phyloP scores from a whole-genome alignment of 176 grass and related monocot species.

The Elaeis guineensis region DNA sequence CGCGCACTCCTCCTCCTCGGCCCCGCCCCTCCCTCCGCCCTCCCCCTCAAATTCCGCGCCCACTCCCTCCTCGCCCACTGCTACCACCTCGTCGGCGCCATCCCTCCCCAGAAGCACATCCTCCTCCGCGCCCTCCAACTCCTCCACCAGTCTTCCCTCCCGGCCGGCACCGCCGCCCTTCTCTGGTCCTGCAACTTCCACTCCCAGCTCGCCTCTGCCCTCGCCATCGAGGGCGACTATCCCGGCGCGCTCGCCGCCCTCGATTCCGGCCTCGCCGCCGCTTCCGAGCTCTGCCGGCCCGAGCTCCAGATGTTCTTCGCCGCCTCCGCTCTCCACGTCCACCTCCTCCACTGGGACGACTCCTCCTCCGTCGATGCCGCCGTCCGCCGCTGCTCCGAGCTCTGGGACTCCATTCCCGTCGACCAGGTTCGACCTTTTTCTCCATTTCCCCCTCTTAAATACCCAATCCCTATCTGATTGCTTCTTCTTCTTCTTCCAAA shows the following conservation, averaged over 20 bases:
- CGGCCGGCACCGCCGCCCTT: conserved; percentile 14
- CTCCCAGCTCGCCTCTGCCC: conserved; percentile 70
- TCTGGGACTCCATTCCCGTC: conserved; percentile 56
- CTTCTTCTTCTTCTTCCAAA: conserved; percentile 19
- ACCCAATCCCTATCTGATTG: neutral
- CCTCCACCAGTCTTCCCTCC: conserved; percentile 23
- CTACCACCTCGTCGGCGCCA: conserved; percentile 54
- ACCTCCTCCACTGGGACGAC: conserved; percentile 82
- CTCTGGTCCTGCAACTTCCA: conserved; percentile 85
- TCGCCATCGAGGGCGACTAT: conserved; percentile 60
- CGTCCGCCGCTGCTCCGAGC: conserved; percentile 24
- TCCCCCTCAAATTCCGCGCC: conserved; percentile 63
- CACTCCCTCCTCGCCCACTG: conserved; percentile 64
- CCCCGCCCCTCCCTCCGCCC: conserved; percentile 52
- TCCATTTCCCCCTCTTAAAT: neutral
- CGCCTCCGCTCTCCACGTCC: conserved; percentile 61
- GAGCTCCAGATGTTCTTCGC: conserved; percentile 96
- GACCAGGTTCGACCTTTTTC: conserved; percentile 36
- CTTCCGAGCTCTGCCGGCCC: conserved; percentile 43
- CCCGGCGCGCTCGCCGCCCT: conserved; percentile 54
- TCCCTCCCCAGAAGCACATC: conserved; percentile 62
- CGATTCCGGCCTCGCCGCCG: conserved; percentile 33
- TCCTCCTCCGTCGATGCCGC: conserved; percentile 35
- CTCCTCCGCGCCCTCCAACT: conserved; percentile 53
- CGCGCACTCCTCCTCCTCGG: conserved; percentile 63